These are phyloP conservation scores for Ministeria vibrans DNA, from an alignment of 78 protist species.

Conservation along the genomic window DNA sequence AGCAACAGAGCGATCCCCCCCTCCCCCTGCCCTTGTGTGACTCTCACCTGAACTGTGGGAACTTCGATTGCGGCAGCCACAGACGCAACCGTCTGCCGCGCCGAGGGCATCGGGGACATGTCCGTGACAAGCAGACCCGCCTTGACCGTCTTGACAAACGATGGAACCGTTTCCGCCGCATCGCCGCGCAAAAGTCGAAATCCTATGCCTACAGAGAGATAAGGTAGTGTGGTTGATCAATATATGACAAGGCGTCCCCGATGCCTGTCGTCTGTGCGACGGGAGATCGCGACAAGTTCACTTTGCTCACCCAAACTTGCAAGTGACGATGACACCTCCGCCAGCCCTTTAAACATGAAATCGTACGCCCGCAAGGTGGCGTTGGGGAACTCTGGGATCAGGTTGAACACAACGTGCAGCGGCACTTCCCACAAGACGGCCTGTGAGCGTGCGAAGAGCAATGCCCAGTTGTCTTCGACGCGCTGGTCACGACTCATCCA, in stretches of 20 bases:
- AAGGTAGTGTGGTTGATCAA: no score
- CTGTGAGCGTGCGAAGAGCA: constrained; percentile 31
- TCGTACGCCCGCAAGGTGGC: constrained; percentile 30
- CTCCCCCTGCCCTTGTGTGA: no score
- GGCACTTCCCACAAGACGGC: background rate
- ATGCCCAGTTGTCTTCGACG: constrained; percentile 39
- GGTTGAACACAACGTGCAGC: constrained; percentile 17
- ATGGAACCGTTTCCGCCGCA: background rate
- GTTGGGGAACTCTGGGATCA: background rate
- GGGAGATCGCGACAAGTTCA: no score
- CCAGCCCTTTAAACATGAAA: constrained; percentile 18
- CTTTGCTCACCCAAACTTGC: no score
- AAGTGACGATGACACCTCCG: constrained; percentile 1
- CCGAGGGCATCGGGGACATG: background rate
- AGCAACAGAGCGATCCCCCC: no score
- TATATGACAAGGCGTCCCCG: no score
- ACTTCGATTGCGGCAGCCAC: no score
- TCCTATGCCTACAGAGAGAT: no score
- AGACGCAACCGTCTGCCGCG: no score
- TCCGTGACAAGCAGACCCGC: background rate
- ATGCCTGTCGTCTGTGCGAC: no score
- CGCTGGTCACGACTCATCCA: constrained; percentile 12
- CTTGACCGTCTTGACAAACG: background rate
- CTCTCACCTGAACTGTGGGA: no score
- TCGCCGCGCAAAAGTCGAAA: constrained; percentile 7